These are phyloP conservation scores for Ogataea methylovora DNA, from an alignment of 805 yeast genomes.

Conservation along the genomic window DNA sequence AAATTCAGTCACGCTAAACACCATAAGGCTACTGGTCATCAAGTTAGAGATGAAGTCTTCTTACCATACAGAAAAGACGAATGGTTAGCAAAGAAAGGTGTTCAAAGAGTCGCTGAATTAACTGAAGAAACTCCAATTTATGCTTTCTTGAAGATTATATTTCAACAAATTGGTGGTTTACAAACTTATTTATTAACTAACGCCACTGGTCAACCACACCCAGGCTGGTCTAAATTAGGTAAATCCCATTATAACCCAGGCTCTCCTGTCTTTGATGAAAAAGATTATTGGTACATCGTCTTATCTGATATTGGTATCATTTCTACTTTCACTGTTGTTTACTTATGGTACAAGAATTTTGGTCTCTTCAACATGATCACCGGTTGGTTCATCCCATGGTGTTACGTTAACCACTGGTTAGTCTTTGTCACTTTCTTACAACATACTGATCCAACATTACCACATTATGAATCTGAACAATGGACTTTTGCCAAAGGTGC, in stretches of 20 bases:
- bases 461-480: constrained; percentile 47
- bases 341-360: constrained; percentile 41
- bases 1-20: constrained; percentile 53
- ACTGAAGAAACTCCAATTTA: constrained; percentile 50
- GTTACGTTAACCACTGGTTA: constrained; percentile 58
- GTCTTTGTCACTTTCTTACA: constrained; percentile 57
- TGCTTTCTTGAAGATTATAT: constrained; percentile 32
- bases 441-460: constrained; percentile 53
- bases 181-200: constrained; percentile 42
- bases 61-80: constrained; percentile 47
- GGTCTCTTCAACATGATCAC: constrained; percentile 44
- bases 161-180: constrained; percentile 53
- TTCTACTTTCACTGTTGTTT: constrained; percentile 35
- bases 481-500: constrained; percentile 66
- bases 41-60: constrained; percentile 54
- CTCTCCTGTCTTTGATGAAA: constrained; percentile 46
- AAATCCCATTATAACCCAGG: constrained; percentile 49
- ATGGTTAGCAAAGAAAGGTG: constrained; percentile 26
- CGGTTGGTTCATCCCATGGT: constrained; percentile 53
- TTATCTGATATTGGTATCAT: constrained; percentile 51
- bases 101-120: constrained; percentile 33
- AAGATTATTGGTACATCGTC: constrained; percentile 48
- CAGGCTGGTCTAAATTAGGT: constrained; percentile 32
- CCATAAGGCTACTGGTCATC: constrained; percentile 58
- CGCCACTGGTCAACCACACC: constrained; percentile 48